These are phyloP conservation scores for Komagataella ulmi DNA, from an alignment of 805 yeast species.

Conservation along the genomic window DNA sequence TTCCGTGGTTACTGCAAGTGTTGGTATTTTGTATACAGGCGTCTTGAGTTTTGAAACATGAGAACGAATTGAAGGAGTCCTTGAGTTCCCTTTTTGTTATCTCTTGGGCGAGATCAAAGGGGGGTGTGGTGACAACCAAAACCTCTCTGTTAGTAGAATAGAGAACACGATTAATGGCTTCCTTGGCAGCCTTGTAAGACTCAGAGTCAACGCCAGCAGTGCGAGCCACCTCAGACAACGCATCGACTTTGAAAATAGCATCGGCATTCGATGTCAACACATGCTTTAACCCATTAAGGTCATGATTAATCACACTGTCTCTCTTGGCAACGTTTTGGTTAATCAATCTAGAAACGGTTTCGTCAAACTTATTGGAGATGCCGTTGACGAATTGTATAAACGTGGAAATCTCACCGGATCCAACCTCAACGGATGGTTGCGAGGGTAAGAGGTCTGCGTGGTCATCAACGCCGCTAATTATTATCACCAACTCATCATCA, in stretches of 20 bases:
- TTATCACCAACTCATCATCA: background rate
- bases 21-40: slow-evolving; percentile 32
- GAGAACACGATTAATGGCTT: background rate
- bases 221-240: background rate
- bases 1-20: slow-evolving; percentile 41
- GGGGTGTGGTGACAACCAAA: background rate
- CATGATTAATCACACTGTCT: background rate
- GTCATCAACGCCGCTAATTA: background rate
- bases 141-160: background rate
- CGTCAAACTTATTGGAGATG: background rate
- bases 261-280: background rate
- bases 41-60: slow-evolving; percentile 29
- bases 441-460: background rate
- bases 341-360: background rate
- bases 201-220: background rate
- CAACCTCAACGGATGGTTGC: slow-evolving; percentile 1
- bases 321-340: background rate
- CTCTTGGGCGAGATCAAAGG: slow-evolving; percentile 6
- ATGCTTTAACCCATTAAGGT: background rate
- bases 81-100: slow-evolving; percentile 1
- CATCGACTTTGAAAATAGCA: background rate
- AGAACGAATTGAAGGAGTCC: slow-evolving; percentile 1
- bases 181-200: background rate
- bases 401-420: slow-evolving; percentile 5
- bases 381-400: slow-evolving; percentile 3